Percentiles rank a stretch among this genome's conserved stretches.
These are phyloP conservation scores for Adansonia gregorii DNA, from an alignment of 441 rosid genomes.

Conservation along the genomic window DNA sequence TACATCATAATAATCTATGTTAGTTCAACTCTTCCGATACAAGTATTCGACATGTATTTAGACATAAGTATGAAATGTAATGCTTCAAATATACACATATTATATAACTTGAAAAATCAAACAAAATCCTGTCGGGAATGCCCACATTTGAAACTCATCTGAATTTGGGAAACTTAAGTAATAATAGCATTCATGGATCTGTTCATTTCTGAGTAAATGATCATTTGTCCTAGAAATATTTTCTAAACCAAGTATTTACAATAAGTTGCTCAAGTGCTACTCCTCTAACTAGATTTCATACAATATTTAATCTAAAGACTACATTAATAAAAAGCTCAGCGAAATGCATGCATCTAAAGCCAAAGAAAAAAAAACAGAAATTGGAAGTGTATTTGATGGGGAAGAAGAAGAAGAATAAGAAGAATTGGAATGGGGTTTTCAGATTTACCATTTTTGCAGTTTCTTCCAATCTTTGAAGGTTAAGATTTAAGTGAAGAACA, in stretches of 20 bases:
- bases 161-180: no score
- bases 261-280: neutral
- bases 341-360: neutral
- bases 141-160: no score
- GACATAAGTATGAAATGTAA: neutral
- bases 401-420: neutral
- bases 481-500: slow-evolving; percentile 8
- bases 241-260: neutral
- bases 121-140: no score
- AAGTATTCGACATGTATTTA: no score
- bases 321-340: neutral
- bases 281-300: neutral
- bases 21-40: no score
- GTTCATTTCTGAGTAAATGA: neutral
- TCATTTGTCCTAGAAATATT: neutral
- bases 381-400: neutral
- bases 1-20: neutral
- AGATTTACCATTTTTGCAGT: slow-evolving; percentile 31
- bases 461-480: neutral
- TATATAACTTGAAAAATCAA: no score
- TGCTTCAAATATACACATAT: no score
- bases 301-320: neutral
- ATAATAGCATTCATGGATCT: neutral
- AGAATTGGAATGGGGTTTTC: neutral
- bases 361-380: neutral